phyloP scores from a whole-genome alignment of 768 basidiomycete genomes.

The Boletus rubroflammeus region DNA sequence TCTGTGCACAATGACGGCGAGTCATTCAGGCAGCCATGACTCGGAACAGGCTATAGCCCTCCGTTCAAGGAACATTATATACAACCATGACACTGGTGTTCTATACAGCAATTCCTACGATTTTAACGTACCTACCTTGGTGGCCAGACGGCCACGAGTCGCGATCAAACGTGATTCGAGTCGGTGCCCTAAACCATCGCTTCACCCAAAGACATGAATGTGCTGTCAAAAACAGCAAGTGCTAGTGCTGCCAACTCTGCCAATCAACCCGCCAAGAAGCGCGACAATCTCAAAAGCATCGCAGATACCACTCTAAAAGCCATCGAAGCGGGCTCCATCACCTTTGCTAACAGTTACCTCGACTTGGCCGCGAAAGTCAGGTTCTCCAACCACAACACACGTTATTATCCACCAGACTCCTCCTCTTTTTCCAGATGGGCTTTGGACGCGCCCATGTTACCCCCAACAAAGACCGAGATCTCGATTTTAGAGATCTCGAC shows the following conservation, averaged over 20 bases:
- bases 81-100: no score
- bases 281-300: slow-evolving; percentile 34
- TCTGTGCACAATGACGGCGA: background rate
- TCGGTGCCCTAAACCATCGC: background rate
- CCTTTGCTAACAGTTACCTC: slow-evolving; percentile 25
- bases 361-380: slow-evolving; percentile 35
- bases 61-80: no score
- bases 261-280: slow-evolving; percentile 7
- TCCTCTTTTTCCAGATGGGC: slow-evolving; percentile 48
- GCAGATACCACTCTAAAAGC: slow-evolving; percentile 50
- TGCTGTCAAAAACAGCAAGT: background rate
- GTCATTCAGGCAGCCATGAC: no score
- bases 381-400: slow-evolving; percentile 41
- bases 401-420: slow-evolving; percentile 49
- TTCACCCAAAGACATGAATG: slow-evolving; percentile 2
- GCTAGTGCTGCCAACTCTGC: background rate
- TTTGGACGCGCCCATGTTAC: slow-evolving; percentile 7
- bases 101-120: no score
- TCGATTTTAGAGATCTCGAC: slow-evolving; percentile 62
- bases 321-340: slow-evolving; percentile 45
- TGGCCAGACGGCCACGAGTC: background rate
- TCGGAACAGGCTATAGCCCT: no score
- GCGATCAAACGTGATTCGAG: background rate
- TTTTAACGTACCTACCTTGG: no score
- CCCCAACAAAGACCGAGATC: slow-evolving; percentile 31